A percentile compares a stretch with the other conserved stretches of the same genome.
These are phyloP conservation scores for Carnegiea gigantea DNA, from an alignment of 179 eudicot genomes.

Conservation along the genomic window DNA sequence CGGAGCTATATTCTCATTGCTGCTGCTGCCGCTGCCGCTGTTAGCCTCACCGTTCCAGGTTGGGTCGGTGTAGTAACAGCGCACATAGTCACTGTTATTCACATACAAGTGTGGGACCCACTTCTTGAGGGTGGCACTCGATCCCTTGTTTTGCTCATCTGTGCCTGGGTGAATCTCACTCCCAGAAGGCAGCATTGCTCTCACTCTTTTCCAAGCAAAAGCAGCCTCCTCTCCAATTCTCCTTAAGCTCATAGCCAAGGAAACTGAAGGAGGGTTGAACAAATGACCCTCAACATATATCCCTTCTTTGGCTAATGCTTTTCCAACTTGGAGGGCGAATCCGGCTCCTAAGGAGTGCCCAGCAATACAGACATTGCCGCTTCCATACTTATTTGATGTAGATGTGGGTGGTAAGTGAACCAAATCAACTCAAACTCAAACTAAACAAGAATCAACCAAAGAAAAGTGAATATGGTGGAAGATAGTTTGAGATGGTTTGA, in stretches of 20 bases:
- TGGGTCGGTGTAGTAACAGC: slow-evolving; percentile 75
- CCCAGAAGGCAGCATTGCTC: slow-evolving; percentile 64
- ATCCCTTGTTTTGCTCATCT: slow-evolving; percentile 29
- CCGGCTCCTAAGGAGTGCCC: slow-evolving; percentile 96
- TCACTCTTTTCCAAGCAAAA: slow-evolving; percentile 66
- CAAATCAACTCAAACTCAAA: too few relatives aligned
- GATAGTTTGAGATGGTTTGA: too few relatives aligned
- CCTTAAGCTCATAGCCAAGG: slow-evolving; percentile 72
- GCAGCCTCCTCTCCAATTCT: slow-evolving; percentile 79
- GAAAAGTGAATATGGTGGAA: too few relatives aligned
- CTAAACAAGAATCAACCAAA: too few relatives aligned
- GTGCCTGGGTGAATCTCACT: slow-evolving; percentile 30
- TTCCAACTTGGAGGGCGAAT: slow-evolving; percentile 95
- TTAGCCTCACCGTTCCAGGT: slow-evolving; percentile 22
- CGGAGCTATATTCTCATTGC: slow-evolving; percentile 1
- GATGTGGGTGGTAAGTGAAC: too few relatives aligned
- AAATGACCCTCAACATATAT: slow-evolving; percentile 82
- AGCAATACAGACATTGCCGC: slow-evolving; percentile 69
- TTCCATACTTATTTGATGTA: slow-evolving; percentile 62
- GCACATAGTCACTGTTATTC: slow-evolving; percentile 86
- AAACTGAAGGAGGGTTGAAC: slow-evolving; percentile 95
- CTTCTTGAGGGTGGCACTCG: slow-evolving; percentile 27
- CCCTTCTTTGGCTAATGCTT: slow-evolving; percentile 77
- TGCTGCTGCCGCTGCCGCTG: not conserved
- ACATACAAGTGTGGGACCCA: slow-evolving; percentile 91